Base-by-base conservation (phyloP, 805 yeast genomes). In the Candida awuae region DNA sequence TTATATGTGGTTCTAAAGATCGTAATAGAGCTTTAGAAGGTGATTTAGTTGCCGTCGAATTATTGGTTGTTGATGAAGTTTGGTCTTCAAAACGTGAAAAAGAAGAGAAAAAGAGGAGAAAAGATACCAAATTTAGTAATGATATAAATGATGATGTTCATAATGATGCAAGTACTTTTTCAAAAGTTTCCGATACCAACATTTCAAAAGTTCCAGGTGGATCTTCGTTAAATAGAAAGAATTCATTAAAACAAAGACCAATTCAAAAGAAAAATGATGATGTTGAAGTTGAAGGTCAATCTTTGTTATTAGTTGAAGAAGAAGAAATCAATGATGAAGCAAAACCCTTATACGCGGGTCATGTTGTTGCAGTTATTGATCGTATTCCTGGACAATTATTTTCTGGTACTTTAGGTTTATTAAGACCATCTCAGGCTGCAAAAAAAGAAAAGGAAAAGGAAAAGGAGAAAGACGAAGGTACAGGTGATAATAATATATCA, bases 261-360 rank as follows among this genome's bases (percentile, higher is more conserved):
- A 84, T 95, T 13, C 94, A 88, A 71, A 92, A 92, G 71, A 92
- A 92, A 63, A 88, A 87, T 55, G 98, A 92, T 58, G 98, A 92
- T 55, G 95, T 92, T 18, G 98, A 92, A 63, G 98, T 92, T 30
- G 98, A 92, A 62, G 98, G 98, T 32, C 98, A 92, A 62, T 83
- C 95, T 2, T 68, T 92, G 46, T 66, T 92, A 33, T 67, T 92
- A 38, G 92, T 83, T 13, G 98, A 92, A 61, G 98, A 92, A 56
- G 97, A 90, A 56, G 96, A 88, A 60, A 84, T 90, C 50, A 84
- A 80, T 53, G 97, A 90, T 56, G 95, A 85, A 32, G 77, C 77
- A 50, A 88, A 85, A 58, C 98, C 98, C 6, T 67, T 92, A 37
- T 92, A 90, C 53, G 97, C 97, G 1, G 98, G 98, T 17, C 98